phyloP scores from a whole-genome alignment of 1,284 basidiomycete species.

The Clitocybe nebularis region DNA sequence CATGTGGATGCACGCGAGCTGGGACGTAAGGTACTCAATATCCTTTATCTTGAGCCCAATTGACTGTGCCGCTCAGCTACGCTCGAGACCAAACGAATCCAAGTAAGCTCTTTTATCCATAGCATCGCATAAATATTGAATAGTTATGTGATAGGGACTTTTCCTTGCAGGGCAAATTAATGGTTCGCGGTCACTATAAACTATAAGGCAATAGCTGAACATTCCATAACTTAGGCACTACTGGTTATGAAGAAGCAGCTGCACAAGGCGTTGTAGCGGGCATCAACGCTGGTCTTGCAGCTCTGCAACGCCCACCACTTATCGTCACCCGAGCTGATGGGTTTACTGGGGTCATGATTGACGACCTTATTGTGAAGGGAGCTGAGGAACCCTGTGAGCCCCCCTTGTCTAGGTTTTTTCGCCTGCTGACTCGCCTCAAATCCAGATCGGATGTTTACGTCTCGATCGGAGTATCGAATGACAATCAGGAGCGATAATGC shows the following conservation, averaged over 20 bases:
- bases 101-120: conserved; percentile 31
- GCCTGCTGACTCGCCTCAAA: neutral
- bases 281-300: conserved; percentile 79
- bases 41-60: no score
- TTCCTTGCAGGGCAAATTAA: conserved; percentile 90
- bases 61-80: conserved; percentile 51
- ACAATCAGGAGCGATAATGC: conserved; percentile 87
- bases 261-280: conserved; percentile 85
- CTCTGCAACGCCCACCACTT: conserved; percentile 52
- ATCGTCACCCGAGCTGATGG: conserved; percentile 78
- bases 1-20: conserved; percentile 87
- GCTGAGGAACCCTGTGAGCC: conserved; percentile 83
- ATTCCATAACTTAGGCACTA: conserved; percentile 62
- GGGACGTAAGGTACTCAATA: conserved; percentile 47
- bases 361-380: conserved; percentile 84
- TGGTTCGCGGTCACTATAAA: conserved; percentile 32
- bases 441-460: conserved; percentile 90
- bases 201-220: no score
- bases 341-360: conserved; percentile 86
- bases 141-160: conserved; percentile 48
- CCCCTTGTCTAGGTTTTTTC: conserved; percentile 1
- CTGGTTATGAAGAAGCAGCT: conserved; percentile 90
- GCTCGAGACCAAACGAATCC: conserved; percentile 81
- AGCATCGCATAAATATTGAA: neutral
- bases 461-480: conserved; percentile 86